Evolutionary conservation across 352 stramenopile species (phyloP), one percentile per base, ranked within the genome.

Genomic region (Globisporangium middletonii): DNA sequence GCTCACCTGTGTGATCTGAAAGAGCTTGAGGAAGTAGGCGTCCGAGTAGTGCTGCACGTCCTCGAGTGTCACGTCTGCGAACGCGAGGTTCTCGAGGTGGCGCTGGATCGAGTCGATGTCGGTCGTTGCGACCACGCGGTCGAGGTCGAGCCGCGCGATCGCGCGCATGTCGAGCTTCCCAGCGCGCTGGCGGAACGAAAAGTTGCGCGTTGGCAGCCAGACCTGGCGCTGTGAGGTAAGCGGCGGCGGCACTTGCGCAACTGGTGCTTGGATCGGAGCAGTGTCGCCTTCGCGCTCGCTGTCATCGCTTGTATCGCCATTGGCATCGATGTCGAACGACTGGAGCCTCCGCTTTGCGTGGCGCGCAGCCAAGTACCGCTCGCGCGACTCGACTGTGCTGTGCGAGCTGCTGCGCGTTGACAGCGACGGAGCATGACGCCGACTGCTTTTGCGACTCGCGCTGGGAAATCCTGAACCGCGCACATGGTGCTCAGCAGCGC

Each of bases 21-120:
- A 94, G 8, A 94, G 56, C 54, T 94, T 94, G 35, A 94, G 73
- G 53, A 94, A 94, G 57, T 94, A 92, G 15, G 74, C 71, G 53
- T 94, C 83, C 16, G 83, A 94, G 57, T 89, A 94, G 35, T 90
- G 79, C 63, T 94, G 73, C 9, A 94, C 79, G 37, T 94, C 83
- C 15, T 94, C 81, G 30, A 91, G 50, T 7, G 83, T 92, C 26
- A 94, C 78, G 55, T 94, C 83, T 15, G 83, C 76, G 60, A 94
- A 94, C 2, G 79, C 71, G 30, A 94, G 41, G 64, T 94, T 94
- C 56, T 94, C 83, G 41, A 94, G 30, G 57, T 92, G 81, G 4
- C 64, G 68, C 65, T 93, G 83, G 49, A 90, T 87, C 12, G 67
- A 71, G 61, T 85, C 83, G 13, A 94, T 71, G 37, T 94, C 83